Conservation (phyloP, 192 early-diverging fungal genomes). For the Phlyctochytrium bullatum region DNA sequence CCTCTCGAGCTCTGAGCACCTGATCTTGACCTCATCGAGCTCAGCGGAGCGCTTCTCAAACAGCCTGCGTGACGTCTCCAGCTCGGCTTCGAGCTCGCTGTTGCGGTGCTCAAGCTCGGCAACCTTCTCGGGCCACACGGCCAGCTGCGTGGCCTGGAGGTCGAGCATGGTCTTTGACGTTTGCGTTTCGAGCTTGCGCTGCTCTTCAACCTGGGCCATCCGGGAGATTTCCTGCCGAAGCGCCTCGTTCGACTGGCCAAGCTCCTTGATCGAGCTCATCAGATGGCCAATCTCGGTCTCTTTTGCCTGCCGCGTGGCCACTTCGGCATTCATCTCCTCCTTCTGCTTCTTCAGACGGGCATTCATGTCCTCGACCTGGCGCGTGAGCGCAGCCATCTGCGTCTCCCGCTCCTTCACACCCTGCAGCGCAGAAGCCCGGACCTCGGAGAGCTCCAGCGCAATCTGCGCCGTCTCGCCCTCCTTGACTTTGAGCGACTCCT, state of each 20-base stretch:
- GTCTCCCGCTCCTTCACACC: constrained; percentile 38
- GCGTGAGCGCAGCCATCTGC: constrained; percentile 36
- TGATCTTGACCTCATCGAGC: constrained; percentile 44
- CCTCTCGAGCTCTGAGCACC: constrained; percentile 49
- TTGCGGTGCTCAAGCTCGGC: constrained; percentile 38
- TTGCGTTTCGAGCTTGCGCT: constrained; percentile 16
- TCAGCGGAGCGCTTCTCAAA: constrained; percentile 54
- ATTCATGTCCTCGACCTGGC: constrained; percentile 49
- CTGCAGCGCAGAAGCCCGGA: constrained; percentile 11
- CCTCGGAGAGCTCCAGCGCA: constrained; percentile 24
- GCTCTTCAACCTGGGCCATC: constrained; percentile 12
- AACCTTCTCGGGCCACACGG: constrained; percentile 21
- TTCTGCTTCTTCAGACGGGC: constrained; percentile 30
- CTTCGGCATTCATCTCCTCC: constrained; percentile 25
- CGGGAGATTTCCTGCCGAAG: constrained; percentile 11
- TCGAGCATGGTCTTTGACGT: constrained; percentile 12
- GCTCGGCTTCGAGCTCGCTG: constrained; percentile 47
- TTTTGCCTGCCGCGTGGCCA: constrained; percentile 19
- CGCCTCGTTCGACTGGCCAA: constrained; percentile 17
- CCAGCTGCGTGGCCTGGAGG: constrained; percentile 27
- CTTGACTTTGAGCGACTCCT: constrained; percentile 36
- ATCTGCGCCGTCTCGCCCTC: constrained; percentile 30
- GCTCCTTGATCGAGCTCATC: constrained; percentile 15
- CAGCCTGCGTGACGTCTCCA: constrained; percentile 47
- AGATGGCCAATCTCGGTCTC: constrained; percentile 12